phyloP scores from a whole-genome alignment of 1,139 yeast species.

The Diutina siamensis region DNA sequence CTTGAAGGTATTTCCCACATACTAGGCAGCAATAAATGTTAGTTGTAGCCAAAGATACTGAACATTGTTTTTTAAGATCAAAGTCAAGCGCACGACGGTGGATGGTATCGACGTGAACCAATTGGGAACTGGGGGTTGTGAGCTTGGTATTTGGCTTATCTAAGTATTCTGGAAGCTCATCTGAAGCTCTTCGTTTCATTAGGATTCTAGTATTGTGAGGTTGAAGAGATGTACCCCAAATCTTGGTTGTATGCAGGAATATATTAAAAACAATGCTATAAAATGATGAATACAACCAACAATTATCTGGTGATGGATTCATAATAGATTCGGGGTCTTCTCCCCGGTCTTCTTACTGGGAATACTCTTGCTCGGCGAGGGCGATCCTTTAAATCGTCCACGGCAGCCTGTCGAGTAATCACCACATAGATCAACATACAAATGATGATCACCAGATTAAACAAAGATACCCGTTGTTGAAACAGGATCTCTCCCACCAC shows the following conservation, averaged over 20 bases:
- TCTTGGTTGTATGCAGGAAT: background rate
- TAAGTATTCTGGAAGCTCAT: conserved; percentile 1
- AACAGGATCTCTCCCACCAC: conserved; percentile 40
- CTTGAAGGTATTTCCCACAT: conserved; percentile 69
- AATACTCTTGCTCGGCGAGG: background rate
- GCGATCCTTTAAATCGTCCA: conserved; percentile 1
- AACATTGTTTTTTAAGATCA: conserved; percentile 59
- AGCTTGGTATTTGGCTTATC: background rate
- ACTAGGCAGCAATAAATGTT: conserved; percentile 63
- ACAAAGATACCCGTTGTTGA: conserved; percentile 43
- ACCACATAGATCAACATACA: conserved; percentile 47
- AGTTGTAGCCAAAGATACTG: conserved; percentile 44
- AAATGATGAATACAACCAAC: too few relatives aligned
- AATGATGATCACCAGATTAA: conserved; percentile 42
- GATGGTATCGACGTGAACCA: conserved; percentile 36
- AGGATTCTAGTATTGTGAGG: too few relatives aligned
- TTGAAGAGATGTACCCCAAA: too few relatives aligned
- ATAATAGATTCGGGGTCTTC: background rate
- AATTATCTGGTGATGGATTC: background rate
- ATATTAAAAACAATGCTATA: too few relatives aligned
- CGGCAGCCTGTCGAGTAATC: conserved; percentile 38
- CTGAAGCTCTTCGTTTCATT: background rate
- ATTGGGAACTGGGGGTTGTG: conserved; percentile 10
- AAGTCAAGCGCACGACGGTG: conserved; percentile 49
- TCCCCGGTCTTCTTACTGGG: background rate